Evolutionary conservation across 208 protist genomes (phyloP).

Genomic region (Leishmania amazonensis): DNA sequence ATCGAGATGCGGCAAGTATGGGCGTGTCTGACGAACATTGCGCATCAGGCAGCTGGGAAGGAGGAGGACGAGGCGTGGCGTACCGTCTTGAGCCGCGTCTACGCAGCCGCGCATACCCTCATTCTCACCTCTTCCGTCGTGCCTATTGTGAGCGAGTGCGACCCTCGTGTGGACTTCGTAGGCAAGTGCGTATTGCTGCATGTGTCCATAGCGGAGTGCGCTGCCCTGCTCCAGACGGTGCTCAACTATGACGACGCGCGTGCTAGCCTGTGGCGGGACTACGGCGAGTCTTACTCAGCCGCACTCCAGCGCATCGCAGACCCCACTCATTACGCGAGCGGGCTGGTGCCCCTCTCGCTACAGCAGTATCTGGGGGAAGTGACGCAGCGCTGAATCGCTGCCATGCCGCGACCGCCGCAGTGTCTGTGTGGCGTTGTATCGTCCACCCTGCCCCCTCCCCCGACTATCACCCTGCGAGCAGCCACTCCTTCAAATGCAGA

Average conservation of each 20-base stretch:
- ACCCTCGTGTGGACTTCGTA: conserved; percentile 25
- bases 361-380: conserved; percentile 18
- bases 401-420: not conserved
- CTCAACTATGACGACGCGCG: conserved; percentile 25
- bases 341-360: conserved; percentile 18
- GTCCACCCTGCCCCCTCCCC: too few species aligned
- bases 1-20: conserved; percentile 18
- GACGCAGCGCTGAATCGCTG: not conserved
- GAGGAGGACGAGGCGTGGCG: conserved; percentile 16
- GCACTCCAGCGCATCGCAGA: conserved; percentile 23
- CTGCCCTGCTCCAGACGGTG: conserved; percentile 24
- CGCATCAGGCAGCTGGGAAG: not conserved
- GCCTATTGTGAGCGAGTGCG: conserved; percentile 7
- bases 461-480: not conserved
- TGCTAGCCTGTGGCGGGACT: conserved; percentile 20
- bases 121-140: conserved; percentile 8
- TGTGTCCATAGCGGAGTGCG: conserved; percentile 16
- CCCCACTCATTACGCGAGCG: conserved; percentile 12
- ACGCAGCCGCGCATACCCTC: conserved; percentile 12
- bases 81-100: conserved; percentile 14
- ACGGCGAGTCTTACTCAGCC: conserved; percentile 12
- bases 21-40: conserved; percentile 4
- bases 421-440: not conserved
- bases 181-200: conserved; percentile 17
- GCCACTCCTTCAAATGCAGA: not conserved